Evolutionary conservation across 2,329 filamentous ascomycete genomes (phyloP).

Genomic region (Plectosphaerella plurivora): DNA sequence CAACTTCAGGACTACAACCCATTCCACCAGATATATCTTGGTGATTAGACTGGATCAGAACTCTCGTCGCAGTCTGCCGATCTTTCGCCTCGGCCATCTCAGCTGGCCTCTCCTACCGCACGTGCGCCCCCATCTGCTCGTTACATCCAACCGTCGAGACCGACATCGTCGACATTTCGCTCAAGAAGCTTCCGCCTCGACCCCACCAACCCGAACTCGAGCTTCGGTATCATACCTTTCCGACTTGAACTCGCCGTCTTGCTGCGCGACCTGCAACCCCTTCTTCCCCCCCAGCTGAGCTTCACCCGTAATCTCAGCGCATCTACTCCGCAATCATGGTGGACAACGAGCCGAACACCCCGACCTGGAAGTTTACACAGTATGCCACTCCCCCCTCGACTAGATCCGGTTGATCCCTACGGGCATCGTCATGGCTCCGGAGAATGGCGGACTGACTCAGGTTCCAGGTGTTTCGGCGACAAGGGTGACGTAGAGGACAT

Average conservation of each 20-base stretch:
- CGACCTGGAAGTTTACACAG: constrained; percentile 99
- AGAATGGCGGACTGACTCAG: constrained; percentile 18
- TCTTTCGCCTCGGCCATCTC: background rate
- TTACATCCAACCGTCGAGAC: too few species aligned
- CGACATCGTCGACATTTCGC: too few species aligned
- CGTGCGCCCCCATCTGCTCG: too few species aligned
- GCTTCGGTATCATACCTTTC: background rate
- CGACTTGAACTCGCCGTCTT: too few species aligned
- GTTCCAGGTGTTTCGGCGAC: constrained; percentile 89
- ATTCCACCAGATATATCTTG: background rate
- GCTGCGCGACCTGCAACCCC: background rate
- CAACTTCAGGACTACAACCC: background rate
- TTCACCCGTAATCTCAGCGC: background rate
- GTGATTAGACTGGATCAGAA: background rate
- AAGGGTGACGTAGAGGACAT: constrained; percentile 99
- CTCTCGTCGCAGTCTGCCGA: background rate
- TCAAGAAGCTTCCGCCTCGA: too few species aligned
- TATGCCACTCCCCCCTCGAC: constrained; percentile 36
- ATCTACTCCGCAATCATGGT: constrained; percentile 67
- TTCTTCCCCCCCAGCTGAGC: background rate
- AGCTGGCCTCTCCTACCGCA: too few species aligned
- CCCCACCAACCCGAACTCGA: too few species aligned
- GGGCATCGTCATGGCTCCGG: constrained; percentile 2
- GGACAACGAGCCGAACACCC: constrained; percentile 88
- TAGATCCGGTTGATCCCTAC: background rate